Conservation (phyloP, 140 eudicot species). For the Erigeron philadelphicus region DNA sequence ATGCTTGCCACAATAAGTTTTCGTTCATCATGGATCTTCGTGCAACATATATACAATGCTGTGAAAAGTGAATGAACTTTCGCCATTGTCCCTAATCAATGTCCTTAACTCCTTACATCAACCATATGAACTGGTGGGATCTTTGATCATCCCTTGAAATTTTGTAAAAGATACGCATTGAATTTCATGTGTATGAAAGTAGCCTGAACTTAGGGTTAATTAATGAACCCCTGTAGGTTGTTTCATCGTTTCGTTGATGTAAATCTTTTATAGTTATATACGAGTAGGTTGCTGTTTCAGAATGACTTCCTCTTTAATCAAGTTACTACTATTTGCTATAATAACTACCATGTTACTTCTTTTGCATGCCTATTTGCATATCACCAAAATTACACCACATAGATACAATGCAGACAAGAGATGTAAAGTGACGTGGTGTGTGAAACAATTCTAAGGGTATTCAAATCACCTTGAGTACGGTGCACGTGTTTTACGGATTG, state of each 20-base stretch:
- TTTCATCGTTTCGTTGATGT: not conserved
- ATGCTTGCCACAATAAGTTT: constrained; percentile 73
- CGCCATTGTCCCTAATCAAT: not conserved
- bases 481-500: too few relatives aligned
- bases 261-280: not conserved
- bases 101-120: not conserved
- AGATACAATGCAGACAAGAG: too few relatives aligned
- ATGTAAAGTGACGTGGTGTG: too few relatives aligned
- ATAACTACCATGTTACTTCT: too few relatives aligned
- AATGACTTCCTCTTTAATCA: not conserved
- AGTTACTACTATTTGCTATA: not conserved
- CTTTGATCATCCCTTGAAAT: constrained; percentile 4
- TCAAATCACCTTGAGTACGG: too few relatives aligned
- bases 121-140: not conserved
- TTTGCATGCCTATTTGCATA: too few relatives aligned
- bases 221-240: not conserved
- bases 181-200: not conserved
- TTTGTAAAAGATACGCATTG: constrained; percentile 11
- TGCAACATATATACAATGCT: constrained; percentile 59
- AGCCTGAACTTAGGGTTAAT: not conserved
- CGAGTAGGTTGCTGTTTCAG: not conserved
- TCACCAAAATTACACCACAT: too few relatives aligned
- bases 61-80: constrained; percentile 63
- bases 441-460: too few relatives aligned
- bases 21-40: constrained; percentile 62